Evolutionary conservation across 2,329 filamentous ascomycete genomes (phyloP).

Genomic region (Penicillium sp.): DNA sequence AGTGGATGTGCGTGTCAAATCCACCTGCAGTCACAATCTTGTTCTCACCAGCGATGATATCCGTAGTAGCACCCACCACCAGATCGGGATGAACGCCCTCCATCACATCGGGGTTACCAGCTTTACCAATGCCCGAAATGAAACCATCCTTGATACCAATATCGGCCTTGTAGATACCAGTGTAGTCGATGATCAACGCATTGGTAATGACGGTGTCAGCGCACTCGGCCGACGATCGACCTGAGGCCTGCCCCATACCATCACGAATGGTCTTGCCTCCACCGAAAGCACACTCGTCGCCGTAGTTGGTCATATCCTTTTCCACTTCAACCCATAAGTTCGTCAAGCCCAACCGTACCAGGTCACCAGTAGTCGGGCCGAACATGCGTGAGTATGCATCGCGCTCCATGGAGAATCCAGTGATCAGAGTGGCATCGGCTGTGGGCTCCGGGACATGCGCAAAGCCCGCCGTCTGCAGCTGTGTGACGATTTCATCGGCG

Average conservation of each 20-base stretch:
- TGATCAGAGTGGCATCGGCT: conserved; percentile 59
- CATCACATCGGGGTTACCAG: conserved; percentile 97
- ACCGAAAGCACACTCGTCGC: conserved; percentile 94
- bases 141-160: conserved; percentile 88
- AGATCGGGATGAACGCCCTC: conserved; percentile 77
- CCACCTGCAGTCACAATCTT: conserved; percentile 91
- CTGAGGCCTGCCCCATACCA: conserved; percentile 92
- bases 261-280: conserved; percentile 92
- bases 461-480: conserved; percentile 74
- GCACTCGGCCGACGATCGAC: conserved; percentile 70
- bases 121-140: conserved; percentile 90
- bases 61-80: conserved; percentile 84
- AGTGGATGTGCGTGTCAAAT: conserved; percentile 88
- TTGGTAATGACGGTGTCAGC: conserved; percentile 89
- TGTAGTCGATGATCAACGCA: conserved; percentile 87
- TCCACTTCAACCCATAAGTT: conserved; percentile 92
- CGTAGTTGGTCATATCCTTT: conserved; percentile 80
- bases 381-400: conserved; percentile 86
- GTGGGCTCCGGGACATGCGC: conserved; percentile 72
- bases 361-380: conserved; percentile 85
- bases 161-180: conserved; percentile 93
- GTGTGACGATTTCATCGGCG: conserved; percentile 67
- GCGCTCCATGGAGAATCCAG: conserved; percentile 72
- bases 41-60: conserved; percentile 88
- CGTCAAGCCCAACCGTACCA: conserved; percentile 79